Evolutionary conservation across 371 early-diverging fungal genomes (phyloP), one percentile per base, ranked within the genome.

Genomic region (Saksenaea oblongispora): DNA sequence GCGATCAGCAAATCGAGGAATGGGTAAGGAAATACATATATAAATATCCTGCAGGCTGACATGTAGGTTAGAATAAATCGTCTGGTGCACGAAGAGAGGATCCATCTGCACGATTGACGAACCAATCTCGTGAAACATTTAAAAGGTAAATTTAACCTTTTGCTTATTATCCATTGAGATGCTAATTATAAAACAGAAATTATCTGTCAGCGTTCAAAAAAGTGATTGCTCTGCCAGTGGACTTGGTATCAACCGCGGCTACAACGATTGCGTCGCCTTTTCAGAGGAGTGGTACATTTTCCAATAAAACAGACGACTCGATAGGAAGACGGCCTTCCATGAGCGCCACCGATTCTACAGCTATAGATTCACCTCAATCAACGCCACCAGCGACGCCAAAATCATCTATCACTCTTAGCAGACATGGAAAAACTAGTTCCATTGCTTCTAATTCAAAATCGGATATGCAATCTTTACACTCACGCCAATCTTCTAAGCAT

Each of bases 141-240:
- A 69, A 73, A 61, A 53, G 69, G 73, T 72, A 68, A 55, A 18
- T 24, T 0, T 34, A 15, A 24, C 14, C 5, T 0, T n/a, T 1
- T 37, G 10, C 13, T 34, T 53, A 11, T 39, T 34, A 3, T 17
- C 5, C 9, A 10, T 41, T 15, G 24, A 22, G 18, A 24, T 56
- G 58, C 64, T 47, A 63, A 73, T 41, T 55, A 64, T 28, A 67
- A 18, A 71, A 71, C 58, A 72, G 82, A n/a, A 80, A 84, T 63
- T 84, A 80, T 57, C 62, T 84, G 10, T 70, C 63, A n/a, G 82
- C 80, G 1, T 84, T 84, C 65, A 73, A 79, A 51, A 84, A 79
- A 39, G 77, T 84, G 10, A 57, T 84, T 5, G 65, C 77, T 4
- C 53, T 84, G 0, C 79, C 84, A 5, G 75, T 79, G 36, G 79